Evolutionary conservation across 75 land plant species (phyloP).

Genomic region (Ceratopteris richardii): DNA sequence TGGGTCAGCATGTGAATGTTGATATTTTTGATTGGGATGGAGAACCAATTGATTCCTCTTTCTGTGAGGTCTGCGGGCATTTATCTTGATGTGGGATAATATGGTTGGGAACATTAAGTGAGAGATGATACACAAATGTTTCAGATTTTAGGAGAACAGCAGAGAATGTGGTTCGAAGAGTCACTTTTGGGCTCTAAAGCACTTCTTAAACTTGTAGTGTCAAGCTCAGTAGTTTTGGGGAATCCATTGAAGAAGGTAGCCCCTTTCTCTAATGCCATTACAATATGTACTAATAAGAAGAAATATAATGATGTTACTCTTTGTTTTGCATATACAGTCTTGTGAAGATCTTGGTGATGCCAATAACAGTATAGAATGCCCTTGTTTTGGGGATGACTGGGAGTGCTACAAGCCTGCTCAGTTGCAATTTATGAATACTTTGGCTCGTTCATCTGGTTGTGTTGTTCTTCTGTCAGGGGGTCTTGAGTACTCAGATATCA

Average conservation of each 20-base stretch:
- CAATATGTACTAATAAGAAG: background rate
- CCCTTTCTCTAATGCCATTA: background rate
- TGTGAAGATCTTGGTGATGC: conserved; percentile 6
- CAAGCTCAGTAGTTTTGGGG: conserved; percentile 27
- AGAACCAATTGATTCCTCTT: conserved; percentile 5
- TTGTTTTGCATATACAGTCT: background rate
- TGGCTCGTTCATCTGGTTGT: conserved; percentile 20
- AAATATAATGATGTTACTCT: background rate
- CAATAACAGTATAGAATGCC: conserved; percentile 6
- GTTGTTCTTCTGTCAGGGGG: conserved; percentile 24
- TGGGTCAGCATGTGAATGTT: too few species aligned
- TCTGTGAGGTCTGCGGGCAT: conserved; percentile 11
- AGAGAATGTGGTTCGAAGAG: conserved; percentile 21
- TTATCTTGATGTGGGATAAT: too few species aligned
- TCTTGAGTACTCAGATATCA: conserved; percentile 26
- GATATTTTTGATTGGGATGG: background rate
- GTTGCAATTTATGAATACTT: conserved; percentile 10
- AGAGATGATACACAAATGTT: too few species aligned
- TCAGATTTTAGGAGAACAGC: conserved; percentile 19
- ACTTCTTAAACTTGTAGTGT: conserved; percentile 25
- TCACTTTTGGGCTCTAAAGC: conserved; percentile 14
- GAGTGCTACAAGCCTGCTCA: conserved; percentile 35
- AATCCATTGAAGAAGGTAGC: conserved; percentile 16
- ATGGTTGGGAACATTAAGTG: too few species aligned
- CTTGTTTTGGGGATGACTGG: conserved; percentile 27